Base-by-base conservation (phyloP, 2,329 filamentous ascomycete genomes). In the Aspergillus fumigatiaffinis region DNA sequence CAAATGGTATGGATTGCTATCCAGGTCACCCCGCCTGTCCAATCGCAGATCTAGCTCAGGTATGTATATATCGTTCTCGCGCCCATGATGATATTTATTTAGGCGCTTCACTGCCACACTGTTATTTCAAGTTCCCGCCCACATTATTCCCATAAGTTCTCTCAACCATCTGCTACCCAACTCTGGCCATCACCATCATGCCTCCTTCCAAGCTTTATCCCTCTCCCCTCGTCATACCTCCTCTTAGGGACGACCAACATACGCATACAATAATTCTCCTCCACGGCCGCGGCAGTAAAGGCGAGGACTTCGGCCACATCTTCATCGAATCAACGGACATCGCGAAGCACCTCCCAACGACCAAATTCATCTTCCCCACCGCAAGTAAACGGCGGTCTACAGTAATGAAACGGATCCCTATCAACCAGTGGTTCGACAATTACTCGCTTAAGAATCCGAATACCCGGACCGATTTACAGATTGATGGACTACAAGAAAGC, bases 371-470 rank as follows among this genome's bases (percentile, higher is more conserved):
- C 44, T 84, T 84, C 55, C 82, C 81, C 0, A 82, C 80, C 0
- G 75, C 82, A 0, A 73, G 68, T 6, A 76, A 75, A 12, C 73
- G 79, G 0, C 76, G 79, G 9, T 76, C 81, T 0, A 73, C 67
- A 1, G 70, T 73, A 3, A 77, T 80, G 47, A 74, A 78, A 6
- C 73, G 76, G 2, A 68, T 73, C 0, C 68, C 71, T 10, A 74
- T 82, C 41, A 77, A 78, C 8, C 79, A 82, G 63, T 84, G 82
- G 80, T 83, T 82, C 59, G 77, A 84, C 60, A 73, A 77, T 9
- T 77, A 73, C 20, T 73, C 72, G 1, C 65, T 81, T 0, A 60
- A 71, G 0, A 70, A 80, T 41, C 79, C 75, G 0, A 69, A 70
- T 0, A 64, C 76, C n/a, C 71, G 75, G 42, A 69, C 71, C 48